These are phyloP conservation scores for Pistacia atlantica DNA, from an alignment of 345 rosid genomes.

Conservation along the genomic window DNA sequence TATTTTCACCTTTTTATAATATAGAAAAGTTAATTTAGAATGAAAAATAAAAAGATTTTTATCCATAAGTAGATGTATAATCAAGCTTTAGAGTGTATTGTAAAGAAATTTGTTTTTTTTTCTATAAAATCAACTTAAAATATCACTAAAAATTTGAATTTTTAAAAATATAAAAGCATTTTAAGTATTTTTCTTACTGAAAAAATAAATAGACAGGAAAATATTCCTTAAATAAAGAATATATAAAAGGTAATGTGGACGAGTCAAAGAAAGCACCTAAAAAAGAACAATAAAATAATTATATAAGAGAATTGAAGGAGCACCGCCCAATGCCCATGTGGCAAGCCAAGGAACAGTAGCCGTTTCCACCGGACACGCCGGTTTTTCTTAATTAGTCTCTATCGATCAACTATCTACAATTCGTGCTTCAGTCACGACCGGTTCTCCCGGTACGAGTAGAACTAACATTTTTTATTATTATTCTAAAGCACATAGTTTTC, in stretches of 20 bases:
- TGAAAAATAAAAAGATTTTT: too few species aligned
- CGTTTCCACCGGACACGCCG: constrained; percentile 18
- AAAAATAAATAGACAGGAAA: background rate
- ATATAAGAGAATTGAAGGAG: background rate
- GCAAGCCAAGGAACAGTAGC: background rate
- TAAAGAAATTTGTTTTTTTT: too few species aligned
- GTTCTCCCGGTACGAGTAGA: constrained; percentile 20
- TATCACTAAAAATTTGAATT: too few species aligned
- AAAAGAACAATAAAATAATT: background rate
- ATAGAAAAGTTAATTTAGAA: too few species aligned
- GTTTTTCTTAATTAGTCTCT: background rate
- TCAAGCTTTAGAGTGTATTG: too few species aligned
- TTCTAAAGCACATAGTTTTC: constrained; percentile 8
- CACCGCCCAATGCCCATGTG: background rate
- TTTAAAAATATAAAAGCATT: too few species aligned
- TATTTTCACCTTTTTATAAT: too few species aligned
- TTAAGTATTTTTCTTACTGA: too few species aligned
- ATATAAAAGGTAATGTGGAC: too few species aligned
- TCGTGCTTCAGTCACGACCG: constrained; percentile 14
- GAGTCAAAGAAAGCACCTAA: background rate
- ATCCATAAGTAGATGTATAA: too few species aligned
- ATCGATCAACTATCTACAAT: background rate
- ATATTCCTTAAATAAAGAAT: too few species aligned
- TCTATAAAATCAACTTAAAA: too few species aligned
- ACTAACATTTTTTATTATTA: background rate